Base-by-base conservation (phyloP, 345 rosid species). In the Eucalyptus marginata region DNA sequence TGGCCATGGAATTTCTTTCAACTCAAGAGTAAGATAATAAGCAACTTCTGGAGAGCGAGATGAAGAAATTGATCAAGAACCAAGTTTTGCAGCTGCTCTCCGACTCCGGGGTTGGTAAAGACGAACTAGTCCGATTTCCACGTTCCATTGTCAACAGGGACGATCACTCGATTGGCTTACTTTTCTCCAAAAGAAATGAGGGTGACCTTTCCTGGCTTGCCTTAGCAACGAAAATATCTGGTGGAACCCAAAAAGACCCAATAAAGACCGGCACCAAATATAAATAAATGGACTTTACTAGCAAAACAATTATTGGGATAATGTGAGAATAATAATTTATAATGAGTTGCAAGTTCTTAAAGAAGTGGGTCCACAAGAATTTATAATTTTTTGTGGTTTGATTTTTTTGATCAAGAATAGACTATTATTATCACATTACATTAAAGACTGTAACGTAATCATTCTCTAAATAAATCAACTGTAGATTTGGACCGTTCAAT, bases 401-500 rank as follows among this genome's bases (percentile, higher is more conserved):
- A n/a, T n/a, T n/a, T 36, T 36, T 36, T 36, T 36, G 2, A 11
- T 47, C 43, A 4, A 40, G 43, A 40, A 47, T 47, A 47, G 12
- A 47, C 12, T 47, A 1, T 47, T 47, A 47, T 47, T 47, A 47
- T 47, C 4, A 47, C 4, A 47, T 3, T 47, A 47, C 4, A 47
- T 47, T 47, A 47, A 47, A 47, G 12, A 47, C 0, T 47, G 1
- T 47, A 4, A 47, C 1, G 13, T 1, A 47, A 47, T 47, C 49
- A 47, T 47, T 47, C 2, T 0, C 14, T 54, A 20, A 4, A 20
- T 25, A 10, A 58, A 24, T 10, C 64, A 58, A 58, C 64, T 7
- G 27, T 0, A 5, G n/a, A 1, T 22, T 58, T 58, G 3, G 3
- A 12, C 52, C 36, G 20, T 50, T 7, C 58, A 17, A 0, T 20